Evolutionary conservation across 2,329 filamentous ascomycete genomes (phyloP).

Genomic region (Ophiocordyceps robertsii): DNA sequence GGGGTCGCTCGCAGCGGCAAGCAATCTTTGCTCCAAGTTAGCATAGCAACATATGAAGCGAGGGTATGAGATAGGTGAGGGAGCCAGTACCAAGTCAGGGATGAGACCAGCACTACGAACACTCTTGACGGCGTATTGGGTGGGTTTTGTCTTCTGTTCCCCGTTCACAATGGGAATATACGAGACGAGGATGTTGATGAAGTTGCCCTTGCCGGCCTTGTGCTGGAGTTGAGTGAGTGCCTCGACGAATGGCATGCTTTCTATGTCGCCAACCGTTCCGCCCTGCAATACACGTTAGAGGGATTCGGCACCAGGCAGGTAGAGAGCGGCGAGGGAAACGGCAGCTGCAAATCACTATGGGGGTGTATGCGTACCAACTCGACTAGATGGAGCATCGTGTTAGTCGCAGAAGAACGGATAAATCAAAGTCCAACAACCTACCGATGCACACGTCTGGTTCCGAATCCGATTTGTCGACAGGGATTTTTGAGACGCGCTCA

Average conservation of each 20-base stretch:
- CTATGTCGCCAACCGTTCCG: conserved; percentile 62
- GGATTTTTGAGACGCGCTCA: conserved; percentile 68
- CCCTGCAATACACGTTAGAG: conserved; percentile 24
- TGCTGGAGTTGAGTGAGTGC: conserved; percentile 68
- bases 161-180: conserved; percentile 55
- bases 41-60: background rate
- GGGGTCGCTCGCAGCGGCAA: conserved; percentile 70
- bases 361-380: conserved; percentile 16
- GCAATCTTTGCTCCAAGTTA: conserved; percentile 58
- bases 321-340: too few relatives aligned
- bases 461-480: conserved; percentile 72
- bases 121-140: conserved; percentile 76
- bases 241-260: conserved; percentile 78
- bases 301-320: too few relatives aligned
- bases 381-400: conserved; percentile 12
- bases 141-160: conserved; percentile 94
- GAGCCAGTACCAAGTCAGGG: conserved; percentile 47
- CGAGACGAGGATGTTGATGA: conserved; percentile 79
- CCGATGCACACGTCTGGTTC: conserved; percentile 88
- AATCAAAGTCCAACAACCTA: conserved; percentile 23
- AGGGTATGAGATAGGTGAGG: background rate
- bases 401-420: conserved; percentile 1
- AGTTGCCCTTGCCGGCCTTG: conserved; percentile 62
- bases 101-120: conserved; percentile 68
- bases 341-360: too few relatives aligned